A percentile compares a stretch with the other conserved stretches of the same genome.
These are phyloP conservation scores for Neofusicoccum cordaticola DNA, from an alignment of 2,329 filamentous ascomycete species.

Conservation along the genomic window DNA sequence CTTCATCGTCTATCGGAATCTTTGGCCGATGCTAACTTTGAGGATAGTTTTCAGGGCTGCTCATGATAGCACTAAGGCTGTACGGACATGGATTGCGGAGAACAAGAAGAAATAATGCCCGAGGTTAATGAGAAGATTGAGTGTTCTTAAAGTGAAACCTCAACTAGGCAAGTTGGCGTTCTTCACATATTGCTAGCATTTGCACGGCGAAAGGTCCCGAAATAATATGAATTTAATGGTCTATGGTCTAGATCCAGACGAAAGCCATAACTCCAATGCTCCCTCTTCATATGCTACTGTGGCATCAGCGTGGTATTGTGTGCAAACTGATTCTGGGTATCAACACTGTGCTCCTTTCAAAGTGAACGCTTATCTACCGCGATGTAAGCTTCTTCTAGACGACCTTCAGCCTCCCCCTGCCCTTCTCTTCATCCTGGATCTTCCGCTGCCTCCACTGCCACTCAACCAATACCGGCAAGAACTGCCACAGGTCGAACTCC, in stretches of 20 bases:
- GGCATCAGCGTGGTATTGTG: neutral
- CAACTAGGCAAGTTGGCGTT: neutral
- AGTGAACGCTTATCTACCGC: neutral
- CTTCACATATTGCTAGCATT: neutral
- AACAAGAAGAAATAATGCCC: conserved; percentile 30
- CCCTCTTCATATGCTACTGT: neutral
- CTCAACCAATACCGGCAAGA: conserved; percentile 86
- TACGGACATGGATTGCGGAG: conserved; percentile 45
- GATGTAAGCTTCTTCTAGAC: neutral
- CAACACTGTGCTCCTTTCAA: neutral
- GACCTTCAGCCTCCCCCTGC: conserved; percentile 24
- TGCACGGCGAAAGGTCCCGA: neutral
- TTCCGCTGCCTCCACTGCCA: conserved; percentile 68
- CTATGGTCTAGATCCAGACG: neutral
- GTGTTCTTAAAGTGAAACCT: too few relatives aligned
- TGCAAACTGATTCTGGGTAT: conserved; percentile 17
- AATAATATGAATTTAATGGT: neutral
- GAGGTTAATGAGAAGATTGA: too few relatives aligned
- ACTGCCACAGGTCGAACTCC: conserved; percentile 90
- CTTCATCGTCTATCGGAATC: neutral
- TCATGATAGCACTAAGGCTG: conserved; percentile 47
- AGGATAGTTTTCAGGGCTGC: conserved; percentile 46
- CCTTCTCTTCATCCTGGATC: conserved; percentile 36
- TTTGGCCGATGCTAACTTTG: conserved; percentile 8
- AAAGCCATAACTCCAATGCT: neutral